Conservation (phyloP, 306 rosid species). For the Urtica urens region DNA sequence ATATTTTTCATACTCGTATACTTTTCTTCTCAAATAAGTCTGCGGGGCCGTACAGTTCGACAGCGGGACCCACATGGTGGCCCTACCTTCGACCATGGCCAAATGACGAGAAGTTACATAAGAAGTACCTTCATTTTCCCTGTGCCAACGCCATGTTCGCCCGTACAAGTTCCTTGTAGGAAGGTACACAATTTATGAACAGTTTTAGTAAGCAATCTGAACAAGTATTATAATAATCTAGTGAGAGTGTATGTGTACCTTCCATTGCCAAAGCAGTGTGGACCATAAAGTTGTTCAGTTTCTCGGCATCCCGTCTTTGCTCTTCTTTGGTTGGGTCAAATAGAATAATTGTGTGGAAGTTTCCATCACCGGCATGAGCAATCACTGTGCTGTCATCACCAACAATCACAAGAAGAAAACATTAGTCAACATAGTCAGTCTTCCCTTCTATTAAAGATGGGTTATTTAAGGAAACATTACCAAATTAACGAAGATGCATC, state of each 20-base stretch:
- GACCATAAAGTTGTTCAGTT: slow-evolving; percentile 78
- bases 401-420: slow-evolving; percentile 16
- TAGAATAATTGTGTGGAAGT: slow-evolving; percentile 74
- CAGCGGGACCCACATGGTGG: no score
- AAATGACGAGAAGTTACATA: background rate
- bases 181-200: no score
- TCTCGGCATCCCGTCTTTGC: slow-evolving; percentile 66
- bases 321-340: slow-evolving; percentile 69
- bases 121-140: slow-evolving; percentile 85
- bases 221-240: background rate
- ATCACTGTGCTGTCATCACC: slow-evolving; percentile 54
- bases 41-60: no score
- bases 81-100: no score
- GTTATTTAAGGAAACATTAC: slow-evolving; percentile 34
- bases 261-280: slow-evolving; percentile 76
- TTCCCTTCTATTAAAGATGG: background rate
- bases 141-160: slow-evolving; percentile 95
- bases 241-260: slow-evolving; percentile 34
- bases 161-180: slow-evolving; percentile 78
- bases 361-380: slow-evolving; percentile 97
- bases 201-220: no score
- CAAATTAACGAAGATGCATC: slow-evolving; percentile 75
- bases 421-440: no score
- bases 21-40: no score
- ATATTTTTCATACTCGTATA: no score